Evolutionary conservation across 116 monocot genomes (phyloP).

Genomic region (Papilionanthe hybrid): DNA sequence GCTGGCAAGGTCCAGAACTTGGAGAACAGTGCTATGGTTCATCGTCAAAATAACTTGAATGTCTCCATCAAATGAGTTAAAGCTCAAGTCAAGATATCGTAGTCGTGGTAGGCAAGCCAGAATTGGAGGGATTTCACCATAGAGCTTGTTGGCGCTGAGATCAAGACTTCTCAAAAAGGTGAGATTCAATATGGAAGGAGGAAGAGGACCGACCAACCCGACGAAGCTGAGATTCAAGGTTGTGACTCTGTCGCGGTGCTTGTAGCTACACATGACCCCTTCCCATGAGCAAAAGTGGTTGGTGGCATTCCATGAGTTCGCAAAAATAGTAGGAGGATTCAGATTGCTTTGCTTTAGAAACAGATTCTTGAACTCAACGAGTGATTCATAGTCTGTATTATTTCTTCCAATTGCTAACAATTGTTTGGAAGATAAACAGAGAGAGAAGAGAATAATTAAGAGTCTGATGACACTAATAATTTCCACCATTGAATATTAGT

Average conservation of each 20-base stretch:
- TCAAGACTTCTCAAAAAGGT: background rate
- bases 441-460: background rate
- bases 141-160: background rate
- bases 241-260: constrained; percentile 1
- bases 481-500: too few species aligned
- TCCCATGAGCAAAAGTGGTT: constrained; percentile 8
- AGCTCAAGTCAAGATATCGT: background rate
- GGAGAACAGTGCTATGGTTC: background rate
- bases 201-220: background rate
- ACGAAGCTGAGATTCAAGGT: background rate
- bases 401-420: background rate
- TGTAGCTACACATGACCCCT: constrained; percentile 1
- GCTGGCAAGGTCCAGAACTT: background rate
- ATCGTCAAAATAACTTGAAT: background rate
- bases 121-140: background rate
- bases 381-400: background rate
- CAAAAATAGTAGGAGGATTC: background rate
- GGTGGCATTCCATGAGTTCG: constrained; percentile 4
- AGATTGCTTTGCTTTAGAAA: background rate
- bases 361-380: background rate
- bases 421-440: background rate
- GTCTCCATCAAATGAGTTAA: background rate
- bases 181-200: constrained; percentile 10
- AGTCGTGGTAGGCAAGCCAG: background rate
- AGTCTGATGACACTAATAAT: too few species aligned